A percentile compares a stretch with the other conserved stretches of the same genome.
phyloP scores from a whole-genome alignment of 805 yeast species.

The Ogataea saltuana region DNA sequence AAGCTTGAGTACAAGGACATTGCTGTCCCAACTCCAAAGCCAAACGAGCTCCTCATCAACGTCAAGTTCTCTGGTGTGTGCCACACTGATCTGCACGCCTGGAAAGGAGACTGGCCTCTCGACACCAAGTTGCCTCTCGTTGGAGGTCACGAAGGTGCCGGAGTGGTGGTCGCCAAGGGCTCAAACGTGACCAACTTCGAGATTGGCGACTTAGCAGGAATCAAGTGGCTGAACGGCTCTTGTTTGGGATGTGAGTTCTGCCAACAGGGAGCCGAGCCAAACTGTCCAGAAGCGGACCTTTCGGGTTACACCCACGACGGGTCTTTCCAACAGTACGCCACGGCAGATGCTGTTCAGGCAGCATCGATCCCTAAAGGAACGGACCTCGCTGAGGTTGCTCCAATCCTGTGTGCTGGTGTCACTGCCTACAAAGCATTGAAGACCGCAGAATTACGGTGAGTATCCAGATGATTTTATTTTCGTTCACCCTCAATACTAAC shows the following conservation, averaged over 20 bases:
- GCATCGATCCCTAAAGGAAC: slow-evolving; percentile 74
- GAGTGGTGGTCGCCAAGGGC: slow-evolving; percentile 79
- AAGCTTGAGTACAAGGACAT: slow-evolving; percentile 66
- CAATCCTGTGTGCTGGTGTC: slow-evolving; percentile 88
- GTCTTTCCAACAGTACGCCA: slow-evolving; percentile 86
- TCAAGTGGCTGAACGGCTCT: slow-evolving; percentile 81
- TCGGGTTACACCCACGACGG: slow-evolving; percentile 92
- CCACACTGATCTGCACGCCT: slow-evolving; percentile 92
- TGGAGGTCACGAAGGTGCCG: slow-evolving; percentile 92
- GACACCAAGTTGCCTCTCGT: slow-evolving; percentile 72
- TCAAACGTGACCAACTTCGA: slow-evolving; percentile 66
- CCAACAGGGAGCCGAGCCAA: slow-evolving; percentile 63
- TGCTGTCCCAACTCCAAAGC: slow-evolving; percentile 77
- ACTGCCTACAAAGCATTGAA: slow-evolving; percentile 89
- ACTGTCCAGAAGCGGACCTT: slow-evolving; percentile 68
- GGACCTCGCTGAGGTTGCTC: slow-evolving; percentile 75
- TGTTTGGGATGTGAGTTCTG: slow-evolving; percentile 80
- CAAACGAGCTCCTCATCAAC: slow-evolving; percentile 76
- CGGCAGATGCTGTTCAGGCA: slow-evolving; percentile 86
- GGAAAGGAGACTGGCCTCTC: slow-evolving; percentile 93
- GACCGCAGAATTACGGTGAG: slow-evolving; percentile 61
- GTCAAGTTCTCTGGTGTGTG: slow-evolving; percentile 90
- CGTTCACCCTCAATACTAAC: slow-evolving; percentile 28
- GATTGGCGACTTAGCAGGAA: slow-evolving; percentile 79
- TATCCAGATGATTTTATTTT: background rate